Percentiles rank a stretch among this genome's conserved stretches.
Evolutionary conservation across 768 basidiomycete genomes (phyloP).

Genomic region (Termitomyces sp.): DNA sequence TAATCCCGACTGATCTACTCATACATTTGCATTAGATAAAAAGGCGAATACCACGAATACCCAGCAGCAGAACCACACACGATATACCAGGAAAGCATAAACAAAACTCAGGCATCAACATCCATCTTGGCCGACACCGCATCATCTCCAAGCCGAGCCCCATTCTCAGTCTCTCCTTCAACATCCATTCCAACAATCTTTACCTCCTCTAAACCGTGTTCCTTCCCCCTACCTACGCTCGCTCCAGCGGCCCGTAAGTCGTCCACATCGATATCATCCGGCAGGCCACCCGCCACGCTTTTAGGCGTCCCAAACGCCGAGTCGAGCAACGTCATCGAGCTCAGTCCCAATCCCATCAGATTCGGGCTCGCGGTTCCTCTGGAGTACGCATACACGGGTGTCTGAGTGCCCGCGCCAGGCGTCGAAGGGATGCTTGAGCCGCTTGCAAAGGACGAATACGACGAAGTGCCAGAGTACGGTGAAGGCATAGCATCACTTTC

Average conservation of each 20-base stretch:
- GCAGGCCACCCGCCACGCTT: conserved; percentile 15
- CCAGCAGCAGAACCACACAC: background rate
- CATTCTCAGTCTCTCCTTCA: conserved; percentile 10
- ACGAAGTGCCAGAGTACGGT: conserved; percentile 22
- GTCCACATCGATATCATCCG: conserved; percentile 13
- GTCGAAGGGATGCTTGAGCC: conserved; percentile 30
- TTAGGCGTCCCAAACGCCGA: conserved; percentile 20
- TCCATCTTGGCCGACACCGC: conserved; percentile 20
- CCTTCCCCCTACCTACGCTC: conserved; percentile 10
- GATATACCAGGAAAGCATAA: background rate
- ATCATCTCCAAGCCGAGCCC: background rate
- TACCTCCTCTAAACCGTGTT: conserved; percentile 18
- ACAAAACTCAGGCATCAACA: conserved; percentile 15
- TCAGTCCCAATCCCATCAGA: conserved; percentile 22
- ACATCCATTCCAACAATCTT: conserved; percentile 21
- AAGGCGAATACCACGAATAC: background rate
- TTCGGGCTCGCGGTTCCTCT: conserved; percentile 17
- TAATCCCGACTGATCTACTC: background rate
- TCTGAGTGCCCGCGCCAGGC: conserved; percentile 21
- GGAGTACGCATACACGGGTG: conserved; percentile 11
- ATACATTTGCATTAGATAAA: background rate
- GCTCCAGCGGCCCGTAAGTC: conserved; percentile 1
- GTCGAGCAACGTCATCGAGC: conserved; percentile 11
- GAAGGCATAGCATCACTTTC: conserved; percentile 20
- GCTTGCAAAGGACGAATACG: conserved; percentile 19